Conservation (phyloP, 73 alveolate species). For the Tetrahymena borealis region DNA sequence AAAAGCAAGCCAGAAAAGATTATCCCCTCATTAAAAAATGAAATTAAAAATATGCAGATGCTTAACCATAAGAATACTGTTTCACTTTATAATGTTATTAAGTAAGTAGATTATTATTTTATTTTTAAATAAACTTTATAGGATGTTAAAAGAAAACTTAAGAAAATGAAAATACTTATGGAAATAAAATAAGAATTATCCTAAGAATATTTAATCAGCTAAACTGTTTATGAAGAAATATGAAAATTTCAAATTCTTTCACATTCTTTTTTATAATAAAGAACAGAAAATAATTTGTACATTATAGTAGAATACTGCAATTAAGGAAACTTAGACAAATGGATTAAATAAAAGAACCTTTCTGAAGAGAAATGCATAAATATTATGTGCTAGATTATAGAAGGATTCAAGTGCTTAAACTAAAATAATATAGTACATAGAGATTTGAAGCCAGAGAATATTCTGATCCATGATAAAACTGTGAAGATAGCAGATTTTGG, state of each 20-base stretch:
- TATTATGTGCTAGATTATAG: conserved; percentile 21
- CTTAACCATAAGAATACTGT: background rate
- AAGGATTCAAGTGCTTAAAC: conserved; percentile 13
- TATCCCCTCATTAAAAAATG: background rate
- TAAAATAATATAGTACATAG: conserved; percentile 33
- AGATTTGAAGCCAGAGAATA: conserved; percentile 54
- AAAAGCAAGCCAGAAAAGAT: background rate
- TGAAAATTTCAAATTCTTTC: background rate
- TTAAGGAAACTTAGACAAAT: background rate
- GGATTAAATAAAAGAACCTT: background rate
- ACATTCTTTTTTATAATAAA: background rate
- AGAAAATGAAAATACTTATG: too few species aligned
- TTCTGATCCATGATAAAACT: conserved; percentile 47
- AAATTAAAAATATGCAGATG: background rate
- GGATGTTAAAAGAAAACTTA: too few species aligned
- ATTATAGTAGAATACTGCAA: background rate
- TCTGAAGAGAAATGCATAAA: conserved; percentile 19
- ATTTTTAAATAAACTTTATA: background rate
- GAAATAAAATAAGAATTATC: too few species aligned
- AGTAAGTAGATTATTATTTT: background rate
- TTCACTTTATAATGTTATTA: background rate
- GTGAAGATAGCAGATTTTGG: conserved; percentile 57
- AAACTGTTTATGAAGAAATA: background rate
- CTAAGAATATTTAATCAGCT: too few species aligned
- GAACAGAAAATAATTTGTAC: background rate